These are phyloP conservation scores for Coemansia sp. DNA, from an alignment of 192 early-diverging fungal species.

Conservation along the genomic window DNA sequence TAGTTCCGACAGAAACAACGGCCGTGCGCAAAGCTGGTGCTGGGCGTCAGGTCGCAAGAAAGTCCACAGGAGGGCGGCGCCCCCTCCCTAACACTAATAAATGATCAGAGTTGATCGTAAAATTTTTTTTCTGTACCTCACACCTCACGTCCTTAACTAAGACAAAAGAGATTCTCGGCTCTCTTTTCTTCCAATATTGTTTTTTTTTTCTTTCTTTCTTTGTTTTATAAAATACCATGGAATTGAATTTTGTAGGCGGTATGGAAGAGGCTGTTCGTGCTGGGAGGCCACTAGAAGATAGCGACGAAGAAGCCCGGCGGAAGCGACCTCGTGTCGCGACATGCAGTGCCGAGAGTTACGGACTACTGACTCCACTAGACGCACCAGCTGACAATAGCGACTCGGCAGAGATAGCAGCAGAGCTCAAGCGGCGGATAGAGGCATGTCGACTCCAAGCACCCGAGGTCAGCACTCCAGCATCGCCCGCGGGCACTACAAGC, in stretches of 20 bases:
- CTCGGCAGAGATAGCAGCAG: not conserved
- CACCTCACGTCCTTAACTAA: not conserved
- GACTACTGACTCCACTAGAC: constrained; percentile 12
- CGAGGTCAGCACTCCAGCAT: not conserved
- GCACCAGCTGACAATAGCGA: not conserved
- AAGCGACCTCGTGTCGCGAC: not conserved
- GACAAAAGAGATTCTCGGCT: not conserved
- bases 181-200: too few relatives aligned
- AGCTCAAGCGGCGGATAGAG: constrained; percentile 8
- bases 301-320: not conserved
- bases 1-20: not conserved
- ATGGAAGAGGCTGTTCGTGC: not conserved
- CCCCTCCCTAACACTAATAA: not conserved
- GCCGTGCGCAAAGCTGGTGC: not conserved
- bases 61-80: constrained; percentile 33
- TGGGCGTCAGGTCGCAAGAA: constrained; percentile 26
- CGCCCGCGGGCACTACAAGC: constrained; percentile 3
- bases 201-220: not conserved
- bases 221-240: not conserved
- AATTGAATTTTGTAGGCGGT: not conserved
- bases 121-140: not conserved
- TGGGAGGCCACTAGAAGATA: not conserved
- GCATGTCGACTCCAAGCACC: not conserved
- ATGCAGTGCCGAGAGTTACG: not conserved
- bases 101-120: not conserved